Conservation (phyloP, 345 rosid genomes). For the Gossypium turneri region DNA sequence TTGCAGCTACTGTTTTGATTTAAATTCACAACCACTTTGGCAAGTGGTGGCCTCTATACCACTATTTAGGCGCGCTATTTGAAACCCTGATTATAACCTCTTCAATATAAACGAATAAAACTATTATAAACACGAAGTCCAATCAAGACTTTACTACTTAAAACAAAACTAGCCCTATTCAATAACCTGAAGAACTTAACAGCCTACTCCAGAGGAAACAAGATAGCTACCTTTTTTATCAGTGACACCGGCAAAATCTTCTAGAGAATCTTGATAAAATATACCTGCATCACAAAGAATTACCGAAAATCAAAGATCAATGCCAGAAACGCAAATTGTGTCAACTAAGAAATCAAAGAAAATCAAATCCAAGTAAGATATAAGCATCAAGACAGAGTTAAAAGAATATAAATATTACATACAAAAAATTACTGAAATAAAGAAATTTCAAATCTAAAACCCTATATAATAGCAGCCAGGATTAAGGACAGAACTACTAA, state of each 20-base stretch:
- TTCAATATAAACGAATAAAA: not conserved
- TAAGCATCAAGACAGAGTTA: not conserved
- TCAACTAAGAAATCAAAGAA: not conserved
- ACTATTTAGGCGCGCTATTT: no score
- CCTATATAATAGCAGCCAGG: not conserved
- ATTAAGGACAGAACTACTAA: not conserved
- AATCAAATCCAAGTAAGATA: not conserved
- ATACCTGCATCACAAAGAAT: not conserved
- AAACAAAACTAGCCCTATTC: not conserved
- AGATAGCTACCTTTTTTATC: not conserved
- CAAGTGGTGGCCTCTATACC: no score
- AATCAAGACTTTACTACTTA: not conserved
- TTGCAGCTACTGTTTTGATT: no score
- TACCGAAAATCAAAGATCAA: not conserved
- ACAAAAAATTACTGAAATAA: not conserved
- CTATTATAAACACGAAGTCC: not conserved
- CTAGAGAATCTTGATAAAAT: not conserved
- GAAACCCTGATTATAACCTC: no score
- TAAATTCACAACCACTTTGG: no score
- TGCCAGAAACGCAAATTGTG: not conserved
- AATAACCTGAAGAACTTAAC: not conserved
- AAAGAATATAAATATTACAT: not conserved
- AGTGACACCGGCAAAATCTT: not conserved
- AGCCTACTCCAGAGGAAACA: not conserved
- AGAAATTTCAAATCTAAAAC: not conserved